Percentiles rank a stretch among this genome's conserved stretches.
Conservation (phyloP, 306 rosid species). For the Clitoria ternatea region DNA sequence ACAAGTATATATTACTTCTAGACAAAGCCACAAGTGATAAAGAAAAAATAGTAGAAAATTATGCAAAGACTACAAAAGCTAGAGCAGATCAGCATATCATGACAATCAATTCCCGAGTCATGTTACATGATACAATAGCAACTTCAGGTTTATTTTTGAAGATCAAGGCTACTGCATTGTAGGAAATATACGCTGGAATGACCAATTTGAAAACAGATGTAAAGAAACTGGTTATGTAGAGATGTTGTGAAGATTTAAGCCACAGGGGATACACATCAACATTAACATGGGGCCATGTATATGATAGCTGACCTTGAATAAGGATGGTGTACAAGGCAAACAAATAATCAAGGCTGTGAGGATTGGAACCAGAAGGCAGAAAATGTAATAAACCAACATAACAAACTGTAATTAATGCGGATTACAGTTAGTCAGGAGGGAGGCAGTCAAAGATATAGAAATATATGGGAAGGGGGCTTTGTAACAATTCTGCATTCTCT, state of each 20-base stretch:
- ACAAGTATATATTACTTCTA: too few species aligned
- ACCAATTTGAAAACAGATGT: too few species aligned
- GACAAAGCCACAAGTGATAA: too few species aligned
- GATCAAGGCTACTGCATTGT: background rate
- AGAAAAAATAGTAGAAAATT: background rate
- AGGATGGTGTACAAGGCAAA: too few species aligned
- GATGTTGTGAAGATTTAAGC: background rate
- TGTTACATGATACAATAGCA: background rate
- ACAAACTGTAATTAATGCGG: too few species aligned
- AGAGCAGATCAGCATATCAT: background rate
- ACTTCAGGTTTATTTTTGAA: background rate
- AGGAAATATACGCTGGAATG: too few species aligned
- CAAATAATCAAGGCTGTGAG: background rate
- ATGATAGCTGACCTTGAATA: background rate
- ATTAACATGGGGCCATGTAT: background rate
- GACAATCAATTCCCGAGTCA: background rate
- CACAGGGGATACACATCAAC: background rate
- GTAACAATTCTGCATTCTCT: too few species aligned
- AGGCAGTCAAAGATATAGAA: too few species aligned
- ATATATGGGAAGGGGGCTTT: too few species aligned
- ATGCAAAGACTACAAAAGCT: slow-evolving; percentile 6
- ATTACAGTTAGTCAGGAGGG: too few species aligned
- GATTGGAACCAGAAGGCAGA: too few species aligned
- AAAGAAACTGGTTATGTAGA: background rate
- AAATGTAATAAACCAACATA: too few species aligned